Evolutionary conservation across 23 red algal genomes (phyloP).

Genomic region (Gracilaria vermiculophylla): DNA sequence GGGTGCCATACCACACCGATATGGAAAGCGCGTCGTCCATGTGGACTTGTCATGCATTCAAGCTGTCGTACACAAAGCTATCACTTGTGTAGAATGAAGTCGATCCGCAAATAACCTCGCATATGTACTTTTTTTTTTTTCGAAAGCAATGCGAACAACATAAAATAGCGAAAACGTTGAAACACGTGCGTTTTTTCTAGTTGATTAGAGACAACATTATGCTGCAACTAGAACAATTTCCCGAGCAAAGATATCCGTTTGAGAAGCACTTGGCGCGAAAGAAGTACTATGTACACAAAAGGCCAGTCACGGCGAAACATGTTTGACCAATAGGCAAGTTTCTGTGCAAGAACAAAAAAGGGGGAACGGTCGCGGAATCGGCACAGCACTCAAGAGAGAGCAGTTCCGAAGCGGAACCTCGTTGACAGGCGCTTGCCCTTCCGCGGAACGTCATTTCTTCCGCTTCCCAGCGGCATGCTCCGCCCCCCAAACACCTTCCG

Average conservation of each 20-base stretch:
- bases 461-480: not conserved
- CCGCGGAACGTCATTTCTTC: not conserved
- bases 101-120: too few species aligned
- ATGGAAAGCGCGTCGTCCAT: not conserved
- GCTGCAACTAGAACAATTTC: too few species aligned
- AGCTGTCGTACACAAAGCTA: too few species aligned
- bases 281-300: not conserved
- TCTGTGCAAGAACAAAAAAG: not conserved
- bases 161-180: too few species aligned
- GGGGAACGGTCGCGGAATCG: not conserved
- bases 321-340: not conserved
- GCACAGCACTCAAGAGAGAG: not conserved
- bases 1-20: not conserved
- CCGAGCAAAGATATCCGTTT: too few species aligned
- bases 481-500: not conserved
- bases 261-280: too few species aligned
- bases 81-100: too few species aligned
- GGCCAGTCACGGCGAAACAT: not conserved
- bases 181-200: too few species aligned
- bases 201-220: too few species aligned
- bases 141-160: too few species aligned
- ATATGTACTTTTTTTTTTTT: too few species aligned
- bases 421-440: slow-evolving; percentile 5
- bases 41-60: not conserved
- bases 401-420: not conserved